Conservation (phyloP, 768 basidiomycete genomes). For the Phlebiopsis gigantea region DNA sequence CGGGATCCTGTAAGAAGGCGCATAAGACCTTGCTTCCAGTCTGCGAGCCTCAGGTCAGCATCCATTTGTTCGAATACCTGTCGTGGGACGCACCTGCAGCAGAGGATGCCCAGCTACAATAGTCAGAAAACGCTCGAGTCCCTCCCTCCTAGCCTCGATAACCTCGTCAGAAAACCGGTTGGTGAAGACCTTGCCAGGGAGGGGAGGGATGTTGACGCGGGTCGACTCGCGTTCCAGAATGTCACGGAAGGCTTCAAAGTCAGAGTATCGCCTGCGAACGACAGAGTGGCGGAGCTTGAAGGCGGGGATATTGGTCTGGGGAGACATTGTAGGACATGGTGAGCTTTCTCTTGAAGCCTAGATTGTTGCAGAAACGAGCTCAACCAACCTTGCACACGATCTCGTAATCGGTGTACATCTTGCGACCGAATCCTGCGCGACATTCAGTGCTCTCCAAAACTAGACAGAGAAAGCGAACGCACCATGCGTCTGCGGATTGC, state of each 20-base stretch:
- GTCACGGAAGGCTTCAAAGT: constrained; percentile 89
- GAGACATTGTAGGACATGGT: not conserved
- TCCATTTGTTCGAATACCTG: not conserved
- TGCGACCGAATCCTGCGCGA: constrained; percentile 80
- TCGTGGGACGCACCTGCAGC: constrained; percentile 62
- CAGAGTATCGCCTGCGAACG: constrained; percentile 60
- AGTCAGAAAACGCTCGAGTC: constrained; percentile 90
- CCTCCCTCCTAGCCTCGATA: constrained; percentile 88
- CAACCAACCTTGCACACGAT: constrained; percentile 89
- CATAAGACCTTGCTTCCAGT: constrained; percentile 97
- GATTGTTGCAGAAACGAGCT: constrained; percentile 42
- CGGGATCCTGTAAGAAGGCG: constrained; percentile 91
- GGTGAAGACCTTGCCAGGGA: constrained; percentile 98
- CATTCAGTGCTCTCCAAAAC: constrained; percentile 1
- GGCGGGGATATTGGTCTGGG: constrained; percentile 95
- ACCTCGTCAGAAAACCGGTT: constrained; percentile 98
- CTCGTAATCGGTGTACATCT: constrained; percentile 99
- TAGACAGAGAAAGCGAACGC: constrained; percentile 17
- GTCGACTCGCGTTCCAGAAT: constrained; percentile 96
- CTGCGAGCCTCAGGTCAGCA: constrained; percentile 32
- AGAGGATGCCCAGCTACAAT: constrained; percentile 97
- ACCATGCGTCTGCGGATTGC: constrained; percentile 98
- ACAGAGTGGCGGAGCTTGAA: constrained; percentile 82
- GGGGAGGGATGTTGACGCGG: constrained; percentile 93
- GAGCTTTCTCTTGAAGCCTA: not conserved